Evolutionary conservation across 176 grass and related monocot genomes (phyloP), one percentile per base, ranked within the genome.

Genomic region (Echinochloa phyllopogon): DNA sequence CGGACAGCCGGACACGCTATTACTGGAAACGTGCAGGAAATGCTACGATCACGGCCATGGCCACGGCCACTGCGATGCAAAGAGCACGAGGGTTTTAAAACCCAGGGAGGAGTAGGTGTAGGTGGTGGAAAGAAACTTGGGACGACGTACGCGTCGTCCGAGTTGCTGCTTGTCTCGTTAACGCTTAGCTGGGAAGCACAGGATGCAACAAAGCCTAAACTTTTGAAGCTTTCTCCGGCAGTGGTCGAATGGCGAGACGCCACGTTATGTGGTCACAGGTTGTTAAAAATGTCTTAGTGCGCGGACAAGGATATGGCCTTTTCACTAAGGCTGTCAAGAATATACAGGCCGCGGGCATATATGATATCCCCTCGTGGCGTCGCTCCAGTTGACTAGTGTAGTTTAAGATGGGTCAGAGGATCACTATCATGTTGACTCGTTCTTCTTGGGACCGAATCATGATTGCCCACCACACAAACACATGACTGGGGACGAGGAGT

Each of bases 171-270:
- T 90, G 55, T 65, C 69, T 83, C 5, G 87, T 62, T 78, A 72
- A 70, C 39, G 65, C 86, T 92, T 90, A 95, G 87, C 90, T 90
- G 93, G 76, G 75, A 8, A 90, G 87, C 93, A 92, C 72, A 33
- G 58, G 43, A 52, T 3, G 78, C 41, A 70, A 77, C 74, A 85
- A 88, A 81, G 53, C 23, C 74, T 82, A 37, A 50, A 10, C 42
- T 60, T 83, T 40, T 53, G 75, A 38, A 53, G 29, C 10, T 66
- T 81, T 87, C 81, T 25, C 1, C 1, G 0, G n/a, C 3, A 6
- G 89, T 24, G 82, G 86, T 90, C 86, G 71, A 91, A 89, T 61
- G 39, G 77, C 10, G 4, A 11, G 23, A 0, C n/a, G 89, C 89
- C 92, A 91, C 86, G 75, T 87, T 65, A 6, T 39, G 6, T 37